phyloP scores from a whole-genome alignment of 345 rosid genomes.

The Rhizophora mangle region DNA sequence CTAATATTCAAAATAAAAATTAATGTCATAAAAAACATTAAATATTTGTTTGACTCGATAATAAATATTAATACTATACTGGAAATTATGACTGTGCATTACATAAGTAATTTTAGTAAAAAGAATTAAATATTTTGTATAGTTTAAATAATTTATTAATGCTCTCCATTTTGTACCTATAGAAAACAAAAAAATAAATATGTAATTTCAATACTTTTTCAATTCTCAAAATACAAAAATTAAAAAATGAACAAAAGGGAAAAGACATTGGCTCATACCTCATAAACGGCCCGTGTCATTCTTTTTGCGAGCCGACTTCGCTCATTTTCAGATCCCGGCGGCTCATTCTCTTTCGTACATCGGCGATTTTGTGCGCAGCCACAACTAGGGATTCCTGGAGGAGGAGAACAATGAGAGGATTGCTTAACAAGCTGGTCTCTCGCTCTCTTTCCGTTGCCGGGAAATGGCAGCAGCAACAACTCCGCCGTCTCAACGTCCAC shows the following conservation, averaged over 20 bases:
- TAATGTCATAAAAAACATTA: too few relatives aligned
- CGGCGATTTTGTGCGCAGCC: not conserved
- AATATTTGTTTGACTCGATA: too few relatives aligned
- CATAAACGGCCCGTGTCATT: not conserved
- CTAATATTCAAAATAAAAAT: too few relatives aligned
- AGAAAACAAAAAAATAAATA: too few relatives aligned
- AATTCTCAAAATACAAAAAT: too few relatives aligned
- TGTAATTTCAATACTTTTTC: too few relatives aligned
- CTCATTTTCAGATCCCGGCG: slow-evolving; percentile 18
- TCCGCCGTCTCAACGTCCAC: slow-evolving; percentile 97
- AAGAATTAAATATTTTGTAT: too few relatives aligned
- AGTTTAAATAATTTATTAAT: too few relatives aligned
- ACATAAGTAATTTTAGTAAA: too few relatives aligned
- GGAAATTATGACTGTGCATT: too few relatives aligned
- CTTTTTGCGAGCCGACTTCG: not conserved
- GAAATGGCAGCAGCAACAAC: slow-evolving; percentile 88
- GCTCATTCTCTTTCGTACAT: not conserved
- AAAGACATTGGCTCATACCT: not conserved
- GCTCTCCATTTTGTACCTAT: too few relatives aligned
- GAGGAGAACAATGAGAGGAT: slow-evolving; percentile 56
- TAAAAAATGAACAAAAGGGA: not conserved
- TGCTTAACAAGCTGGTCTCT: slow-evolving; percentile 66
- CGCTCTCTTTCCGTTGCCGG: slow-evolving; percentile 78
- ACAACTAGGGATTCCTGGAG: not conserved
- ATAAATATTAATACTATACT: too few relatives aligned